Evolutionary conservation across 257 asterid species (phyloP).

Genomic region (Nicotiana obtusifolia): DNA sequence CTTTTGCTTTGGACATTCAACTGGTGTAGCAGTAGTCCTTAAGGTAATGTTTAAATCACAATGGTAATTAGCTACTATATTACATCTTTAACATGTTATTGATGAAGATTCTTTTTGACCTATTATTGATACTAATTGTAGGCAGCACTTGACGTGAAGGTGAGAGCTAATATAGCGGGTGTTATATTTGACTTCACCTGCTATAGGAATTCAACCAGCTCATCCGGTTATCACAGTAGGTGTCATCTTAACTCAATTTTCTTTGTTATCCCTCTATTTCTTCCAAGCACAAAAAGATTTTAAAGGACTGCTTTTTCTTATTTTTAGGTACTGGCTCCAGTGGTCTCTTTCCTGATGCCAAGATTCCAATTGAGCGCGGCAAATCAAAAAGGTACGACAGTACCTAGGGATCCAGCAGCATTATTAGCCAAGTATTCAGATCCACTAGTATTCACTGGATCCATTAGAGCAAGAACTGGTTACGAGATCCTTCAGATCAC

Average conservation of each 20-base stretch:
- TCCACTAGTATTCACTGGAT: no score
- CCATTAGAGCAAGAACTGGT: no score
- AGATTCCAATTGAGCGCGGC: constrained; percentile 85
- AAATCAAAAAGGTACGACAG: constrained; percentile 58
- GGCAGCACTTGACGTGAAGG: constrained; percentile 17
- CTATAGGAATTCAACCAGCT: neutral
- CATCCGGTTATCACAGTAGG: neutral
- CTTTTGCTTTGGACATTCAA: constrained; percentile 37
- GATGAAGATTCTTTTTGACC: neutral
- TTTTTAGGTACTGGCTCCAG: constrained; percentile 72
- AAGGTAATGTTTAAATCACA: neutral
- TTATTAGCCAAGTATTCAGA: constrained; percentile 75
- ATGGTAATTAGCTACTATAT: neutral
- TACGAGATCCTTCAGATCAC: constrained; percentile 34
- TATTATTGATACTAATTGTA: neutral
- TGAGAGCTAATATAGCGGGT: neutral
- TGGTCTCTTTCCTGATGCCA: constrained; percentile 63
- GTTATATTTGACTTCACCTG: neutral
- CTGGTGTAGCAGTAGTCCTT: neutral
- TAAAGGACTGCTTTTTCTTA: no score
- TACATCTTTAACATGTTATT: neutral
- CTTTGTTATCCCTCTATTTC: neutral
- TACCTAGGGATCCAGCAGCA: constrained; percentile 79
- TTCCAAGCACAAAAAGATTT: no score
- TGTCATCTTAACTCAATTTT: neutral